Percentiles rank a stretch among this genome's conserved stretches.
Evolutionary conservation across 2,329 filamentous ascomycete species (phyloP).

Genomic region (Cladosporium halotolerans): DNA sequence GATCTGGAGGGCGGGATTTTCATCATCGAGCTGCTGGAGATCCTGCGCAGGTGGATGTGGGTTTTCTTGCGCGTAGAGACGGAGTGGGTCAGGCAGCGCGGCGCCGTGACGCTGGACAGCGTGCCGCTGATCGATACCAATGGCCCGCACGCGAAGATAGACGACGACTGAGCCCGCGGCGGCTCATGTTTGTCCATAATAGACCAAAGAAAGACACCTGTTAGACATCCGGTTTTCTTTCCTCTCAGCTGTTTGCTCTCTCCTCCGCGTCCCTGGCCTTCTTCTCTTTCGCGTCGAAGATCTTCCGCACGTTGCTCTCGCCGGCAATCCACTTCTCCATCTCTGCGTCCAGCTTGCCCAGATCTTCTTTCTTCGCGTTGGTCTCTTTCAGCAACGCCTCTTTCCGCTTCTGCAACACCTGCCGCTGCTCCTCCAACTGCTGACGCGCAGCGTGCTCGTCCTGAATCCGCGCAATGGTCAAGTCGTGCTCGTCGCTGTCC

Average conservation of each 20-base stretch:
- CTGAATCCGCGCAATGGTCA: constrained; percentile 87
- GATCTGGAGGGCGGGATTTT: constrained; percentile 89
- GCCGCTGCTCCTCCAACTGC: constrained; percentile 74
- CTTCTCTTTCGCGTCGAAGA: constrained; percentile 26
- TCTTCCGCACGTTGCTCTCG: constrained; percentile 21
- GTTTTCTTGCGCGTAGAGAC: constrained; percentile 93
- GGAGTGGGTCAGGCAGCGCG: constrained; percentile 56
- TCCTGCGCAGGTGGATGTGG: constrained; percentile 89
- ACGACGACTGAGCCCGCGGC: constrained; percentile 8
- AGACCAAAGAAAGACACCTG: background rate
- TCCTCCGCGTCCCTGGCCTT: constrained; percentile 14
- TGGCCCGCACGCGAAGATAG: constrained; percentile 14
- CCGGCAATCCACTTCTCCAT: constrained; percentile 53
- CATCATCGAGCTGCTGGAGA: constrained; percentile 77
- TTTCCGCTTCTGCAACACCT: constrained; percentile 57
- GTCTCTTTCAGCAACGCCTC: constrained; percentile 67
- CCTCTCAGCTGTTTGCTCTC: background rate
- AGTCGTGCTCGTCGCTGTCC: constrained; percentile 65
- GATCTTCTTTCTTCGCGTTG: constrained; percentile 86
- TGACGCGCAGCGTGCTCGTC: constrained; percentile 83
- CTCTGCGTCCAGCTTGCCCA: constrained; percentile 85
- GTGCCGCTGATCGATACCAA: constrained; percentile 7
- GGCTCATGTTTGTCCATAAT: background rate
- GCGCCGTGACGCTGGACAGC: constrained; percentile 7
- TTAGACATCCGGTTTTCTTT: background rate